Base-by-base conservation (phyloP, 2,329 filamentous ascomycete genomes). In the Clonostachys rhizophaga region DNA sequence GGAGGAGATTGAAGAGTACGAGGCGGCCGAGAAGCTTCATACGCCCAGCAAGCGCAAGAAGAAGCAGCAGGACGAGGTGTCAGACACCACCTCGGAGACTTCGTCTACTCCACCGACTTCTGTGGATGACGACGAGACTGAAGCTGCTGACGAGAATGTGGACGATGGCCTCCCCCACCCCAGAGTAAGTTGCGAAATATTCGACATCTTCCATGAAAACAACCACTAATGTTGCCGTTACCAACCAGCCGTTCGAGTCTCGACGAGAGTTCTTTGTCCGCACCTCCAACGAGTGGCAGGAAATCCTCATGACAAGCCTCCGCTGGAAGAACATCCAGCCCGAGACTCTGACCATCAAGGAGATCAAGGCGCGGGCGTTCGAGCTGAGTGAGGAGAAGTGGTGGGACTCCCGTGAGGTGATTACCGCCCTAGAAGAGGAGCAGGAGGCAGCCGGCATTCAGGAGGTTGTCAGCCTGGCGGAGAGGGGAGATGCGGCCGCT, bases 381-480 rank as follows among this genome's bases (percentile, higher is more conserved):
- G 86, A 90, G 61, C 78, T 90, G 53, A 91, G 91, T 39, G 94
- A 99, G 67, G 88, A 91, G 70, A 96, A 95, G 66, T 99, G 94
- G 94, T 99, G 94, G 94, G 94, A 96, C 74, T 91, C 87, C 62
- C 81, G 94, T 57, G 94, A 99, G 71, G 92, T 97, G 70, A 88
- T 99, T 54, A 87, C 85, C 46, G 87, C 83, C 7, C 68, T 97
- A 60, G 94, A 99, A 68, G 92, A 96, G 67, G 92, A 96, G 71
- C 91, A 97, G 71, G 92, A 96, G 67, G 91, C 88, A 43, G 89
- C 91, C 34, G 91, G 94, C 10, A 96, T 97, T 65, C 89, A 91
- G 14, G 94, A 97, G 71, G 89, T 97, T 40, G 89, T 97, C 47
- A 94, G 86, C 60, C 72, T 97, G 60, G 84, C 86, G 44, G 90